phyloP scores from a whole-genome alignment of 1,139 yeast genomes.

The Scheffersomyces parashehatae region DNA sequence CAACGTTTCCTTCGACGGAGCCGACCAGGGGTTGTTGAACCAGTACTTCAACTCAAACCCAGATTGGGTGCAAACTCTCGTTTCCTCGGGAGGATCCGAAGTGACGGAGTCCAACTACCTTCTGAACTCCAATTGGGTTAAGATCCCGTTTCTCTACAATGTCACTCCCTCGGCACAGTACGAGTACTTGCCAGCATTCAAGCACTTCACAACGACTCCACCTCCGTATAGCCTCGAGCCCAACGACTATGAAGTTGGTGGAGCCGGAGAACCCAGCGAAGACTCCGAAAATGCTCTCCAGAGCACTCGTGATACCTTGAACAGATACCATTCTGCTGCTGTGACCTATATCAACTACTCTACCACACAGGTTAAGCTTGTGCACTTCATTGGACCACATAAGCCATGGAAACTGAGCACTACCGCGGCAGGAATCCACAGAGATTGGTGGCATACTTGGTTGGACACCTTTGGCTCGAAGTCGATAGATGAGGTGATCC shows the following conservation, averaged over 20 bases:
- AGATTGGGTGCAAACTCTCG: conserved; percentile 35
- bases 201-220: conserved; percentile 44
- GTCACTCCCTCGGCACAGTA: conserved; percentile 84
- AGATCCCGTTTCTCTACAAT: conserved; percentile 78
- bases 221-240: conserved; percentile 1
- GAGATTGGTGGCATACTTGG: conserved; percentile 51
- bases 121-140: conserved; percentile 52
- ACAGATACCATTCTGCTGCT: conserved; percentile 28
- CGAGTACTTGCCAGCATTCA: conserved; percentile 80
- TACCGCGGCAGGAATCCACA: conserved; percentile 21
- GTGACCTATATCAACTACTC: conserved; percentile 19
- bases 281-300: conserved; percentile 2
- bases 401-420: conserved; percentile 72
- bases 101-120: not conserved
- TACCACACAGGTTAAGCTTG: conserved; percentile 47
- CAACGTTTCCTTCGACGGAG: conserved; percentile 78
- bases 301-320: conserved; percentile 18
- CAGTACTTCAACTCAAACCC: conserved; percentile 64
- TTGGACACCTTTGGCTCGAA: conserved; percentile 28
- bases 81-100: not conserved
- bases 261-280: conserved; percentile 5
- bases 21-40: conserved; percentile 91
- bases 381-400: conserved; percentile 78
- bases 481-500: conserved; percentile 11
- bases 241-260: conserved; percentile 1